Conservation (phyloP, 805 yeast genomes). For the Candida endomychidarum region DNA sequence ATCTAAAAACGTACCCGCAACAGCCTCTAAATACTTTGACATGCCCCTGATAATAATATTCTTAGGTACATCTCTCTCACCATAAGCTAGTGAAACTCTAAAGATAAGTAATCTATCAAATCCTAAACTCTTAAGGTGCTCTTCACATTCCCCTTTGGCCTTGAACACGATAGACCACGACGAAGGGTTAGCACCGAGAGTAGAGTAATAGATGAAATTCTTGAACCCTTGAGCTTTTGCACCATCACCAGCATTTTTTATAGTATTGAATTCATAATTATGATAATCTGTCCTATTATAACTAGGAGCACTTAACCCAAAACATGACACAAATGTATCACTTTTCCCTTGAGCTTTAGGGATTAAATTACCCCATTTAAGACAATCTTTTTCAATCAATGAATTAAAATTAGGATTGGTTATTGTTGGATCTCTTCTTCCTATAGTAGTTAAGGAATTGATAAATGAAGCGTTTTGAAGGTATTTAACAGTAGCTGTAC, state of each 20-base stretch:
- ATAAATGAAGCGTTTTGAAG: slow-evolving; percentile 38
- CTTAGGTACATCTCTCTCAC: slow-evolving; percentile 47
- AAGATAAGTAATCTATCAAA: slow-evolving; percentile 73
- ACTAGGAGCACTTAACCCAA: slow-evolving; percentile 67
- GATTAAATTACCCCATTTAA: slow-evolving; percentile 49
- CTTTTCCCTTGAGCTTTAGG: slow-evolving; percentile 22
- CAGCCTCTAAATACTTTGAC: not conserved
- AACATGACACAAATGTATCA: slow-evolving; percentile 54
- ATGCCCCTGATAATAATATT: not conserved
- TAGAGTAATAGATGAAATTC: slow-evolving; percentile 66
- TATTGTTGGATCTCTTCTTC: slow-evolving; percentile 47
- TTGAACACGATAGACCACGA: slow-evolving; percentile 60
- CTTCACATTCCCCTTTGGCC: slow-evolving; percentile 77
- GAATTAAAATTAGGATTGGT: slow-evolving; percentile 28
- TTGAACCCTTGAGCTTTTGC: slow-evolving; percentile 71
- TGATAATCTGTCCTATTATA: slow-evolving; percentile 66
- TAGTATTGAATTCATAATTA: slow-evolving; percentile 72
- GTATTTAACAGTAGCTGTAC: slow-evolving; percentile 50
- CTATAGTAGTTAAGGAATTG: slow-evolving; percentile 45
- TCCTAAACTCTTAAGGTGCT: slow-evolving; percentile 56
- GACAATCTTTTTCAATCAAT: slow-evolving; percentile 44
- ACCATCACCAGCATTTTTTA: slow-evolving; percentile 63
- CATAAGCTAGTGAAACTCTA: slow-evolving; percentile 74
- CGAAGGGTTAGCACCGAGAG: slow-evolving; percentile 57
- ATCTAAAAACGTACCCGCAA: not conserved